Conservation (phyloP, 2,329 filamentous ascomycete species). For the Stachybotrys elegans region DNA sequence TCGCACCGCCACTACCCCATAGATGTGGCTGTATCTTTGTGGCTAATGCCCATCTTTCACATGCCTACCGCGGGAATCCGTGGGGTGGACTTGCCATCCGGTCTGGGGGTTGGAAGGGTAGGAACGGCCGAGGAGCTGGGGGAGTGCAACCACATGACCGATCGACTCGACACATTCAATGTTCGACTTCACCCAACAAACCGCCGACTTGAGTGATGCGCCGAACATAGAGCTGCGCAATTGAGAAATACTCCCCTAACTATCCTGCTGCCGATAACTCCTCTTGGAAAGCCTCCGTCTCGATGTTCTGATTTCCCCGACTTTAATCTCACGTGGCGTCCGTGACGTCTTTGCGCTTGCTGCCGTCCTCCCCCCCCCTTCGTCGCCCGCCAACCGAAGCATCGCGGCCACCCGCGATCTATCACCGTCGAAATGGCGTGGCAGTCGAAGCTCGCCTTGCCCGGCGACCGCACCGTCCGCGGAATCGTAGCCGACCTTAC, state of each 20-base stretch:
- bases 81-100: neutral
- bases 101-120: no score
- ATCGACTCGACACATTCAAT: no score
- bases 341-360: constrained; percentile 1
- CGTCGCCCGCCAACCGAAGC: neutral
- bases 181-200: no score
- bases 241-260: no score
- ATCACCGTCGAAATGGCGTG: constrained; percentile 63
- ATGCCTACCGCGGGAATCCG: neutral
- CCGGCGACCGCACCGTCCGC: constrained; percentile 59
- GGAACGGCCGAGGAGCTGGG: no score
- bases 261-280: no score
- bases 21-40: constrained; percentile 4
- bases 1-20: no score
- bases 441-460: constrained; percentile 65
- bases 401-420: constrained; percentile 1
- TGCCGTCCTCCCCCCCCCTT: neutral
- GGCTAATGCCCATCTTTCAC: neutral
- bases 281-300: no score
- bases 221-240: no score
- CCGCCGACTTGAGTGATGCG: no score
- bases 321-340: constrained; percentile 2
- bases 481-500: constrained; percentile 62
- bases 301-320: constrained; percentile 2
- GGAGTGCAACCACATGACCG: no score